A percentile compares a stretch with the other conserved stretches of the same genome.
phyloP scores from a whole-genome alignment of 2,329 filamentous ascomycete genomes.

The Pseudogymnoascus sp. region DNA sequence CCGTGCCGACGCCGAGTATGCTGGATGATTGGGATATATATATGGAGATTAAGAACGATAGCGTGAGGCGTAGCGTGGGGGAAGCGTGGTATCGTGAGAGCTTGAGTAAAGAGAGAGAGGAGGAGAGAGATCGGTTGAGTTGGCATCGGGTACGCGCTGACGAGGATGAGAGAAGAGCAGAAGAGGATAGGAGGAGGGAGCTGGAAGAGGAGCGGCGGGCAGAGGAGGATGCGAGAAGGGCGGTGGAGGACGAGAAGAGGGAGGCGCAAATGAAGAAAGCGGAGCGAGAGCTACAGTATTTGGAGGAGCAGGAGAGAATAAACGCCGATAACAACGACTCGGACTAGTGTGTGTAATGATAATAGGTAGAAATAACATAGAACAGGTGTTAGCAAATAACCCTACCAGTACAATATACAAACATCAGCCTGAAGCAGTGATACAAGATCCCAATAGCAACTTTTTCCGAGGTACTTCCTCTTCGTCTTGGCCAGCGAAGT shows the following conservation, averaged over 20 bases:
- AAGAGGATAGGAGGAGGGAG: conserved; percentile 15
- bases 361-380: not conserved
- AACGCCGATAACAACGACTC: not conserved
- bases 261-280: not conserved
- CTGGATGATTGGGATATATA: conserved; percentile 48
- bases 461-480: not conserved
- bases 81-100: conserved; percentile 27
- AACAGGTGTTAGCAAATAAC: not conserved
- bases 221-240: not conserved
- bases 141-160: conserved; percentile 13
- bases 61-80: conserved; percentile 31
- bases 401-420: not conserved
- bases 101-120: conserved; percentile 16
- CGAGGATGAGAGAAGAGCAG: not conserved
- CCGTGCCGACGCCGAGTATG: conserved; percentile 45
- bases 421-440: no score
- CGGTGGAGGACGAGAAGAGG: not conserved
- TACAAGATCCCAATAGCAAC: not conserved
- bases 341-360: not conserved
- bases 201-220: conserved; percentile 11
- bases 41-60: conserved; percentile 37
- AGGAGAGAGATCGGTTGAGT: conserved; percentile 14
- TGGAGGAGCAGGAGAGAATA: conserved; percentile 1
- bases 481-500: not conserved
- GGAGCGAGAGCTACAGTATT: not conserved